phyloP scores from a whole-genome alignment of 2,329 filamentous ascomycete species.

The Penicillium sp. region DNA sequence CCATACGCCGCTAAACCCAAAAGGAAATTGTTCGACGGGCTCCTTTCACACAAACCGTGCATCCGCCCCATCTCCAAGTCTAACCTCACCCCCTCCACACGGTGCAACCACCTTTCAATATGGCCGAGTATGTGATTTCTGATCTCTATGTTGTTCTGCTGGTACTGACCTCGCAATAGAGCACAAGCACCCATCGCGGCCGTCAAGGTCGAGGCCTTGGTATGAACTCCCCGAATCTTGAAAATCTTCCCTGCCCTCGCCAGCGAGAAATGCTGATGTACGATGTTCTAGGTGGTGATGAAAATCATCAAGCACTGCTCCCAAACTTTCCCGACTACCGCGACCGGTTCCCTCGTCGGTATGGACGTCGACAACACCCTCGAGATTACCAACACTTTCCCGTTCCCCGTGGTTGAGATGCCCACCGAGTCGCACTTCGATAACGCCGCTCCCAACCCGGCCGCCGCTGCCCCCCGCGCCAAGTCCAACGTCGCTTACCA shows the following conservation, averaged over 20 bases:
- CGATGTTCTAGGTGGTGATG: slow-evolving; percentile 74
- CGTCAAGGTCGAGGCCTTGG: slow-evolving; percentile 93
- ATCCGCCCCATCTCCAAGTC: slow-evolving; percentile 25
- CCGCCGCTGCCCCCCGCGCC: slow-evolving; percentile 85
- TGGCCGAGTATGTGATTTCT: slow-evolving; percentile 30
- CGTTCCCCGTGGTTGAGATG: slow-evolving; percentile 82
- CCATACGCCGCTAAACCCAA: slow-evolving; percentile 27
- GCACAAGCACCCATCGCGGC: slow-evolving; percentile 77
- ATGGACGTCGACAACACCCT: slow-evolving; percentile 83
- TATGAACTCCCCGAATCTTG: slow-evolving; percentile 54
- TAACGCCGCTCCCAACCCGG: slow-evolving; percentile 68
- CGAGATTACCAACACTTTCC: slow-evolving; percentile 92
- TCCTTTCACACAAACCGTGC: slow-evolving; percentile 33
- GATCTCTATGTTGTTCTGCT: neutral
- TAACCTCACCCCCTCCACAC: slow-evolving; percentile 21
- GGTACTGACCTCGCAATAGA: slow-evolving; percentile 38
- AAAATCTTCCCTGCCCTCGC: slow-evolving; percentile 38
- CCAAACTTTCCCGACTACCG: slow-evolving; percentile 81
- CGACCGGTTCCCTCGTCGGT: slow-evolving; percentile 88
- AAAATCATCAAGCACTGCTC: slow-evolving; percentile 97
- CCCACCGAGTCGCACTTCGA: slow-evolving; percentile 73
- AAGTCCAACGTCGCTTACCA: slow-evolving; percentile 90
- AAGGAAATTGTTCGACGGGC: slow-evolving; percentile 23
- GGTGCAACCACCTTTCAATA: slow-evolving; percentile 27
- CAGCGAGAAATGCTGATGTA: slow-evolving; percentile 35